Base-by-base conservation (phyloP, 2,329 filamentous ascomycete genomes). In the Fusarium sp. region DNA sequence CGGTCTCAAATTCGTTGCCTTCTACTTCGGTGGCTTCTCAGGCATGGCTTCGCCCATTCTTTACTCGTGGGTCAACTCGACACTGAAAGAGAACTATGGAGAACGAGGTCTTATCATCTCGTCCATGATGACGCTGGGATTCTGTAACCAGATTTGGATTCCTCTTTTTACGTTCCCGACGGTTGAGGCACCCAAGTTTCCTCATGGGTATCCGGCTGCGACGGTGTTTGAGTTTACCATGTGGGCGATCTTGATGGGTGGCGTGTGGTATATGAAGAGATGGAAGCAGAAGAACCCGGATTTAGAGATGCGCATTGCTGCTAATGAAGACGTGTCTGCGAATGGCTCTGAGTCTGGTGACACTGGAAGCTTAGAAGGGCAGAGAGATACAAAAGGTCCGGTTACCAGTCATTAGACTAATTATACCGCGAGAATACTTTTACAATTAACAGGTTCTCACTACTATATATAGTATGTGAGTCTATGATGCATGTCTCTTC, bases 111-210 rank as follows among this genome's bases (percentile, higher is more conserved):
- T 61, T 11, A 61, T 61, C 0, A 61, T 61, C 3, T 61, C 59
- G 1, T 61, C 59, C 0, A 61, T 61, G 56, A 61, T 61, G 59
- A 61, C 59, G 0, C 14, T 61, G 2, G 59, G 59, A 6, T 61
- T 61, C 3, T 61, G 56, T 6, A 61, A 61, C 1, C 59, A 61
- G 24, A 61, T 61, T 2, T 61, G 59, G 59, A 61, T 61, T 2
- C 59, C 59, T 0, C 56, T 61, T 0, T 61, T 61, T 13, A 61
- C 56, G 0, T 61, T 61, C 8, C 59, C 59, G 6, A 61, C 59
- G 0, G 37, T 61, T 1, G 45, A 61, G 11, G 59, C 59, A 4
- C 59, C 59, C 0, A 0, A 3, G 1, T 61, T 61, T 3, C 29
- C 34, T 0, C 18, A 61, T 4, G 59, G 59, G 11, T 61, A 61